A percentile compares a stretch with the other conserved stretches of the same genome.
These are phyloP conservation scores for Graphiopsis chlorocephala DNA, from an alignment of 2,329 filamentous ascomycete species.

Conservation along the genomic window DNA sequence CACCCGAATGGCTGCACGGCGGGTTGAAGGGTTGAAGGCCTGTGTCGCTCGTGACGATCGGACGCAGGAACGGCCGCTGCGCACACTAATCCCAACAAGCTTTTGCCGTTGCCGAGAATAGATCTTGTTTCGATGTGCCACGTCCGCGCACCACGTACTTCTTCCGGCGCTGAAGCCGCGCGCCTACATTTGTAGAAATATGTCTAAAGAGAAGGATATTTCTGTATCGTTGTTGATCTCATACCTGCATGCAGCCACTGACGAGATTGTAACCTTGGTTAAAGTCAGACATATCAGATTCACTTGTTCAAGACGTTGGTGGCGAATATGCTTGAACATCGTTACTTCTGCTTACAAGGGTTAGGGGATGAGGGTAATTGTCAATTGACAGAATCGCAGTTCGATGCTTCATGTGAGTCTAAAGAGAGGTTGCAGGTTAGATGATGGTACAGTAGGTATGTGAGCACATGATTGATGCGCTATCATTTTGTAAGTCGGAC, in stretches of 20 bases:
- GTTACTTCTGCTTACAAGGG: not conserved
- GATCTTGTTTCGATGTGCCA: not conserved
- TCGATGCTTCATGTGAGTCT: not conserved
- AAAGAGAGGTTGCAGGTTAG: not conserved
- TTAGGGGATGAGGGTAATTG: not conserved
- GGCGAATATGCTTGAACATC: not conserved
- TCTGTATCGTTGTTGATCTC: not conserved
- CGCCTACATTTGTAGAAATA: not conserved
- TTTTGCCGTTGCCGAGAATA: not conserved
- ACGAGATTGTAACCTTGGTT: not conserved
- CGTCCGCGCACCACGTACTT: not conserved
- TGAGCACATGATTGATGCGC: not conserved
- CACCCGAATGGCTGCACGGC: not conserved
- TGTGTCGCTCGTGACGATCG: not conserved
- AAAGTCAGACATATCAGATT: too few relatives aligned
- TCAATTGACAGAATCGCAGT: not conserved
- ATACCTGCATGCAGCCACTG: not conserved
- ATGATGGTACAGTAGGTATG: not conserved
- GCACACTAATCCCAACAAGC: not conserved
- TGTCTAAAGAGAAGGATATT: not conserved
- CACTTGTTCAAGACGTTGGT: too few relatives aligned
- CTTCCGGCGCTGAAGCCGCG: not conserved
- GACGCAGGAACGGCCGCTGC: not conserved
- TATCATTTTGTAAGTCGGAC: not conserved
- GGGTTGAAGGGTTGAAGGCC: not conserved